Conservation (phyloP, 2,329 filamentous ascomycete genomes). For the Fusarium acutatum region DNA sequence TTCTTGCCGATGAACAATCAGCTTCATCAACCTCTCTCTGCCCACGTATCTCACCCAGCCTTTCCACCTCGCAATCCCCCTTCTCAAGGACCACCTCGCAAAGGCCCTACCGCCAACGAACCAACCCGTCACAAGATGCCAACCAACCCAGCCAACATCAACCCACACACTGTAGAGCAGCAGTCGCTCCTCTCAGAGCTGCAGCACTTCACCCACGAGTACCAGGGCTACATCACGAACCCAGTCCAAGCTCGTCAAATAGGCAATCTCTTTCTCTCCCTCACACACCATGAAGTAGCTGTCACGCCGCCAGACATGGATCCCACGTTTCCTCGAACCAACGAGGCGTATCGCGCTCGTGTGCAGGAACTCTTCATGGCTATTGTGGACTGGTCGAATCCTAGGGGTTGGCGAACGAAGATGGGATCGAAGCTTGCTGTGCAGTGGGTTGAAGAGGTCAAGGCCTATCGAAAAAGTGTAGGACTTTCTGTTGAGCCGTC, state of each 20-base stretch:
- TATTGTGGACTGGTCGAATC: constrained; percentile 31
- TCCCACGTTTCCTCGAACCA: constrained; percentile 5
- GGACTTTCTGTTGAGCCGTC: constrained; percentile 1
- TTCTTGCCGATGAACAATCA: neutral
- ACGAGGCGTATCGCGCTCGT: neutral
- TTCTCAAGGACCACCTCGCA: neutral
- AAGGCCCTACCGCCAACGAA: neutral
- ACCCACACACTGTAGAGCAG: neutral
- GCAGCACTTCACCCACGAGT: neutral
- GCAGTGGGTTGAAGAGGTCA: constrained; percentile 14
- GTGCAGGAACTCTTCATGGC: constrained; percentile 30
- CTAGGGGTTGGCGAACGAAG: constrained; percentile 28
- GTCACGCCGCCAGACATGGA: neutral
- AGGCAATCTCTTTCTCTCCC: neutral
- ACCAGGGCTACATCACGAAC: constrained; percentile 13
- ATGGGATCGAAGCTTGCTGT: constrained; percentile 19
- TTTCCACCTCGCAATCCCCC: neutral
- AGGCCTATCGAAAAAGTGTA: neutral
- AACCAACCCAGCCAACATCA: neutral
- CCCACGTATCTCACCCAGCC: neutral
- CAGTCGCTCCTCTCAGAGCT: neutral
- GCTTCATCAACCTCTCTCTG: neutral
- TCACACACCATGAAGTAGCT: neutral
- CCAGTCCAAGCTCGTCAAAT: neutral
- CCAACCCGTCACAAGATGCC: neutral